A percentile compares a stretch with the other conserved stretches of the same genome.
These are phyloP conservation scores for Pontederia paniculata DNA, from an alignment of 176 grass and related monocot genomes.

Conservation along the genomic window DNA sequence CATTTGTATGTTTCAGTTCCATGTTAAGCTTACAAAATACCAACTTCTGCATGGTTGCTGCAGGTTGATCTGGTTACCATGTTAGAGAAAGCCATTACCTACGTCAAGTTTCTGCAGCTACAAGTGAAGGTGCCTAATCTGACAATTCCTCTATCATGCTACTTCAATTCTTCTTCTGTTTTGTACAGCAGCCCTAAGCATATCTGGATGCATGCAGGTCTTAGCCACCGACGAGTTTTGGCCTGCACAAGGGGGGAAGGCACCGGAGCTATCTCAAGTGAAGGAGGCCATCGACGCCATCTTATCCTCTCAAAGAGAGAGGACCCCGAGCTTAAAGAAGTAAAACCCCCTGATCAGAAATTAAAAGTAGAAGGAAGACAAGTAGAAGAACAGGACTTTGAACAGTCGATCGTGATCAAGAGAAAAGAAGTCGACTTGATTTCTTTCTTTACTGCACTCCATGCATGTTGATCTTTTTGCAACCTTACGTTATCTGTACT, in stretches of 20 bases:
- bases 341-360: slow-evolving; percentile 7
- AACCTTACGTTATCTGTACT: too few relatives aligned
- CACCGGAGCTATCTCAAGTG: slow-evolving; percentile 73
- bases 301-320: slow-evolving; percentile 46
- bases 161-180: not conserved
- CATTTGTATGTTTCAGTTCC: not conserved
- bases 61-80: slow-evolving; percentile 96
- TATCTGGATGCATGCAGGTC: slow-evolving; percentile 31
- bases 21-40: not conserved
- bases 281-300: slow-evolving; percentile 81
- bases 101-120: slow-evolving; percentile 92
- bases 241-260: slow-evolving; percentile 79
- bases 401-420: not conserved
- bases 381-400: not conserved
- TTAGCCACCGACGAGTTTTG: slow-evolving; percentile 92
- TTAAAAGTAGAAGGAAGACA: not conserved
- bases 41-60: not conserved
- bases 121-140: slow-evolving; percentile 67
- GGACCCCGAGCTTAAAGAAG: slow-evolving; percentile 16
- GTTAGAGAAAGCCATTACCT: slow-evolving; percentile 93
- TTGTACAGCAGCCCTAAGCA: too few relatives aligned
- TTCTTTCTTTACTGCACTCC: too few relatives aligned
- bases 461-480: too few relatives aligned
- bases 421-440: not conserved
- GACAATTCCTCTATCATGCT: not conserved